Evolutionary conservation across 2,329 filamentous ascomycete genomes (phyloP).

Genomic region (Botrytis cinerea): DNA sequence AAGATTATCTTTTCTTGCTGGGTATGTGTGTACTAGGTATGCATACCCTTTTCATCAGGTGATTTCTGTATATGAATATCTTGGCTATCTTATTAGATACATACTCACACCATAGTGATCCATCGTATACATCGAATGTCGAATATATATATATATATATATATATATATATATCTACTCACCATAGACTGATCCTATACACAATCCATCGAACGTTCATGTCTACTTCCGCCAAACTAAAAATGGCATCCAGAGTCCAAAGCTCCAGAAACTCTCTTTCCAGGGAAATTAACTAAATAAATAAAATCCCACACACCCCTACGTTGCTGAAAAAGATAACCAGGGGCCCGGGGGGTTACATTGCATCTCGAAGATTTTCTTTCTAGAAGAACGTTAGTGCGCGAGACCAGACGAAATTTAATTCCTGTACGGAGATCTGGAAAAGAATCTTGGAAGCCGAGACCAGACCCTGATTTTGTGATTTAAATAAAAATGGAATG

Average conservation of each 20-base stretch:
- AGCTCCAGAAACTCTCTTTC: neutral
- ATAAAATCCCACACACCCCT: neutral
- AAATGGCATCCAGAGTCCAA: too few species aligned
- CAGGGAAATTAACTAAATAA: neutral
- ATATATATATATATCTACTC: neutral
- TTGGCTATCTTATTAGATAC: too few species aligned
- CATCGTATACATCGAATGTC: too few species aligned
- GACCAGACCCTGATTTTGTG: neutral
- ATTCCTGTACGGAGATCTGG: conserved; percentile 3
- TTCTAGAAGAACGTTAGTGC: neutral
- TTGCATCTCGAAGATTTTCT: neutral
- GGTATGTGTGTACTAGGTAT: too few species aligned
- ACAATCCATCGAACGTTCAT: neutral
- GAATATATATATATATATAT: neutral
- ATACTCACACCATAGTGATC: neutral
- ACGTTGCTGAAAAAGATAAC: neutral
- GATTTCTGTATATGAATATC: neutral
- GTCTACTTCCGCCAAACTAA: neutral
- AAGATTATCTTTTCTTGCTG: neutral
- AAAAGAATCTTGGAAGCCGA: neutral
- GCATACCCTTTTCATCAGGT: neutral
- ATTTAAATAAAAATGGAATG: neutral
- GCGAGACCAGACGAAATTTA: neutral
- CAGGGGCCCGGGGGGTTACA: neutral
- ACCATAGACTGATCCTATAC: neutral